A percentile compares a stretch with the other conserved stretches of the same genome.
These are phyloP conservation scores for Setaria italica DNA, from an alignment of 202 grass and related monocot species.

Conservation along the genomic window DNA sequence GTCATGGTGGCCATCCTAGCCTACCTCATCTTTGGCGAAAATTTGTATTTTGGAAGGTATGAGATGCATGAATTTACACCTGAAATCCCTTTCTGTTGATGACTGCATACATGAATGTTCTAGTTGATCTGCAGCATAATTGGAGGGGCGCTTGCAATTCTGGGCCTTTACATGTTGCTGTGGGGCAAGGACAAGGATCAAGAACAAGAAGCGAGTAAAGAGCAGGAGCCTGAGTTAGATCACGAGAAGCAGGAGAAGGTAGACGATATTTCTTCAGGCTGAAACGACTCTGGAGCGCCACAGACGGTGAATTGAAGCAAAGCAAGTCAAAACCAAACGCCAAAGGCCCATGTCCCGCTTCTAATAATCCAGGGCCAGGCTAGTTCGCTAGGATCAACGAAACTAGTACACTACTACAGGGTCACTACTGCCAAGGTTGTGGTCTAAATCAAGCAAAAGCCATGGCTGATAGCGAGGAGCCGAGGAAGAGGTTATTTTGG, in stretches of 20 bases:
- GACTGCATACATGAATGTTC: too few relatives aligned
- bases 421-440: too few relatives aligned
- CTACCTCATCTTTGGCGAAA: conserved; percentile 80
- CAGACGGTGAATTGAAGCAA: neutral
- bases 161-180: conserved; percentile 76
- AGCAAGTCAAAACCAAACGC: too few relatives aligned
- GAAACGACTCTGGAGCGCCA: neutral
- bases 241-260: conserved; percentile 40
- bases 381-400: too few relatives aligned
- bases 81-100: neutral
- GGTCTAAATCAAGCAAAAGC: too few relatives aligned
- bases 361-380: too few relatives aligned
- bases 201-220: conserved; percentile 10
- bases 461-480: too few relatives aligned
- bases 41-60: conserved; percentile 70
- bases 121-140: conserved; percentile 65
- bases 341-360: too few relatives aligned
- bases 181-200: conserved; percentile 89
- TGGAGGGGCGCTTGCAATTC: conserved; percentile 72
- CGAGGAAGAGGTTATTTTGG: too few relatives aligned
- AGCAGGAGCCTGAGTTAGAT: conserved; percentile 21
- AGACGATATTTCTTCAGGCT: neutral
- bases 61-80: neutral
- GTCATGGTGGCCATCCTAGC: conserved; percentile 78
- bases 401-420: too few relatives aligned